Evolutionary conservation across 345 rosid genomes (phyloP).

Genomic region (Pugionium dolabratum): DNA sequence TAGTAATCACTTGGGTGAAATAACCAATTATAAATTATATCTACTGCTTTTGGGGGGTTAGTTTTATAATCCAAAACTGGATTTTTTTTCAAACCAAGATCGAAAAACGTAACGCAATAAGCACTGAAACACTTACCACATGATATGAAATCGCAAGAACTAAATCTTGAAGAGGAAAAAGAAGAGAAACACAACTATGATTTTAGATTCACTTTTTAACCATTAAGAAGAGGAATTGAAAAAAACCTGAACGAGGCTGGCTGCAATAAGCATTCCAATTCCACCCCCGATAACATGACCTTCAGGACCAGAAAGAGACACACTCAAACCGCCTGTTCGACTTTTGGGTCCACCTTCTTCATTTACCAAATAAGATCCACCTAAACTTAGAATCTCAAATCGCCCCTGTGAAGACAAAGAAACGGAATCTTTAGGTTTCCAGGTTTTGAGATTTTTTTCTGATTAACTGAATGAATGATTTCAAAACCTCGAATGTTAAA

Average conservation of each 20-base stretch:
- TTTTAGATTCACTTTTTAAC: neutral
- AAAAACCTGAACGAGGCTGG: conserved; percentile 78
- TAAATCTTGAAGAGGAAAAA: conserved; percentile 2
- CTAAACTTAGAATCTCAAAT: conserved; percentile 91
- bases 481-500: conserved; percentile 69
- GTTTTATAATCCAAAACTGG: too few species aligned
- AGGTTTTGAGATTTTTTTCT: neutral
- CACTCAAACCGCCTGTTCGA: conserved; percentile 91
- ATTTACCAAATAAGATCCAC: conserved; percentile 86
- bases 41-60: too few species aligned
- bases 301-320: conserved; percentile 86
- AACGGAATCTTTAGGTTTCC: neutral
- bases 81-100: too few species aligned
- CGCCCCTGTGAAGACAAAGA: conserved; percentile 61
- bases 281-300: conserved; percentile 95
- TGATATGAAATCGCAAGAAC: neutral
- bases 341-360: conserved; percentile 82
- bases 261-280: conserved; percentile 74
- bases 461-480: conserved; percentile 16
- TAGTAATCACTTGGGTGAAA: too few species aligned
- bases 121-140: neutral
- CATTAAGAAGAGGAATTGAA: neutral
- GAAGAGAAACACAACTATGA: neutral
- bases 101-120: too few species aligned
- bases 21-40: too few species aligned